These are phyloP conservation scores for Emergomyces orientalis DNA, from an alignment of 2,329 filamentous ascomycete species.

Conservation along the genomic window DNA sequence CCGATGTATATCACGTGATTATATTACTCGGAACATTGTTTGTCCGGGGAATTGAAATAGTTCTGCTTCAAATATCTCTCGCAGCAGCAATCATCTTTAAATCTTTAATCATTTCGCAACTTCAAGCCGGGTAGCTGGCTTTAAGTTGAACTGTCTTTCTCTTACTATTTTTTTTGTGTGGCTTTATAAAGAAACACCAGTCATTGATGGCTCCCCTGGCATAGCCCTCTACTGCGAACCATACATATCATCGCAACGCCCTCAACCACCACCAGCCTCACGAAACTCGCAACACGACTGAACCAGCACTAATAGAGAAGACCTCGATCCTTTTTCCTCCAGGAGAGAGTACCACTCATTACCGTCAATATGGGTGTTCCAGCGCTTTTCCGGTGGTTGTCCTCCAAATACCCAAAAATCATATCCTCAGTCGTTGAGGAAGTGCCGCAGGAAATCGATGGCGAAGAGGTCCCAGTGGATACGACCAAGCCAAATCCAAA, in stretches of 20 bases:
- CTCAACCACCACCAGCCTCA: background rate
- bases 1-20: background rate
- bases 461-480: constrained; percentile 74
- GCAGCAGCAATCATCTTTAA: background rate
- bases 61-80: background rate
- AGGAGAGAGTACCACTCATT: background rate
- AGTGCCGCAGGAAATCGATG: constrained; percentile 70
- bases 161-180: background rate
- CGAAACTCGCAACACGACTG: background rate
- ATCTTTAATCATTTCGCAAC: background rate
- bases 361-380: constrained; percentile 72
- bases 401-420: constrained; percentile 95
- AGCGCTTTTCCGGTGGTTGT: constrained; percentile 92
- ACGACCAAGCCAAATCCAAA: constrained; percentile 82
- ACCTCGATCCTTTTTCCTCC: background rate
- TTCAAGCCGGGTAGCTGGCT: background rate
- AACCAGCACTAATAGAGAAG: background rate
- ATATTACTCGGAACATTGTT: background rate
- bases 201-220: background rate
- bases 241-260: constrained; percentile 1
- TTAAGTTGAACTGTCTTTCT: background rate
- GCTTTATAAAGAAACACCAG: background rate
- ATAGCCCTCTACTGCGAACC: background rate
- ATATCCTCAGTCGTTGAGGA: constrained; percentile 87
- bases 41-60: background rate